Base-by-base conservation (phyloP, 345 rosid genomes). In the Linum tenue region DNA sequence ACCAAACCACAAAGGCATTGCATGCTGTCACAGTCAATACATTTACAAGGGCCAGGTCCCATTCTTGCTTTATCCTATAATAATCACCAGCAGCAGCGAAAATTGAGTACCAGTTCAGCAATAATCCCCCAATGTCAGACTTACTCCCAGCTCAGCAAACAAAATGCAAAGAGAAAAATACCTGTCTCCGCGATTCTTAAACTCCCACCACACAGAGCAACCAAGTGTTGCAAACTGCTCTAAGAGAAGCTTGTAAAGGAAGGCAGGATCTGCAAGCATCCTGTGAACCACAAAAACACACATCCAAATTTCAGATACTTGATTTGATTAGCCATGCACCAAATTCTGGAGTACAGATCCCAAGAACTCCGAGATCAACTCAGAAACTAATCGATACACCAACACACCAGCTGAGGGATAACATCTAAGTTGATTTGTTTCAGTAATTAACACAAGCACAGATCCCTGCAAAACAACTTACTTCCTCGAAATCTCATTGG, bases 231-330 rank as follows among this genome's bases (percentile, higher is more conserved):
- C 89, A 77, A 82, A 83, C 81, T 86, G 92, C 78, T 94, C 99
- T 64, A 94, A 78, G 67, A 90, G 81, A 77, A 94, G 81, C 79
- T 73, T 86, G 76, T 90, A 85, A 51, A 94, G 70, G 72, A 94
- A 88, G 64, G 92, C 83, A 67, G 97, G 96, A 84, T 94, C 96
- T 50, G 96, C 97, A 63, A 90, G 77, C 95, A 94, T 88, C 86
- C 99, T 94, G 83, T 48, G 43, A 59, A 57, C 31, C 59, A 48
- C 53, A 41, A 63, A 40, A 22, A 22, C 31, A 22, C 31, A 22
- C 31, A 69, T n/a, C 7, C 58, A 36, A 7, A 36, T 22, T 22
- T 22, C 31, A 22, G 31, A 22, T 22, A 22, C 31, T 22, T 22
- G 31, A 22, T 22, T 22, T 22, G 31, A 22, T 22, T 22, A 22